phyloP scores from a whole-genome alignment of 2,329 filamentous ascomycete species.

The Hypoxylon sp. region DNA sequence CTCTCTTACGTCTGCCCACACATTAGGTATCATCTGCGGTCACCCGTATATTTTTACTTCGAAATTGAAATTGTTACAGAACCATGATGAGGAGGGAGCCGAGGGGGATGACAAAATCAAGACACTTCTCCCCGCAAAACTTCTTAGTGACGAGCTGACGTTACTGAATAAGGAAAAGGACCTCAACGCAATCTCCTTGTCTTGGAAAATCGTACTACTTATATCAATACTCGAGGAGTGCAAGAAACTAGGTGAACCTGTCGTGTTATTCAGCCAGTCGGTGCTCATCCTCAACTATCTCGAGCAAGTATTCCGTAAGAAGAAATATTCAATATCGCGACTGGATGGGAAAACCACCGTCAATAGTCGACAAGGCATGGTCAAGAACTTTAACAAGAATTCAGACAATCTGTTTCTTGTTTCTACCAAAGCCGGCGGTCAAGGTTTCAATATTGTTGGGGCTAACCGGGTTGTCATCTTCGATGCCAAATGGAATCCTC shows the following conservation, averaged over 20 bases:
- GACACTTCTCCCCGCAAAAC: slow-evolving; percentile 46
- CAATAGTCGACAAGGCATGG: slow-evolving; percentile 67
- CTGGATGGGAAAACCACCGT: slow-evolving; percentile 76
- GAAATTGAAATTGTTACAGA: neutral
- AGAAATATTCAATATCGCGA: slow-evolving; percentile 63
- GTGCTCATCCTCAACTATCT: slow-evolving; percentile 78
- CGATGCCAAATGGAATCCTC: slow-evolving; percentile 84
- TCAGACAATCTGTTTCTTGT: slow-evolving; percentile 76
- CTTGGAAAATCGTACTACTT: slow-evolving; percentile 77
- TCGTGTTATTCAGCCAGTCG: slow-evolving; percentile 83
- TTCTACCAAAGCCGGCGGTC: slow-evolving; percentile 83
- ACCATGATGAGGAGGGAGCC: neutral
- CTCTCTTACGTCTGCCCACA: slow-evolving; percentile 54
- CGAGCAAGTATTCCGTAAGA: slow-evolving; percentile 63
- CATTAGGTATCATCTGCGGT: slow-evolving; percentile 63
- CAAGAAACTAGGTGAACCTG: slow-evolving; percentile 72
- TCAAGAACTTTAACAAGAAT: slow-evolving; percentile 76
- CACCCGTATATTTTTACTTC: slow-evolving; percentile 62
- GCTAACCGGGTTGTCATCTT: slow-evolving; percentile 90
- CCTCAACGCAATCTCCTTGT: slow-evolving; percentile 63
- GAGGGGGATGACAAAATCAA: slow-evolving; percentile 33
- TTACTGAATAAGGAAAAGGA: slow-evolving; percentile 54
- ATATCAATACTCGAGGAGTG: slow-evolving; percentile 76
- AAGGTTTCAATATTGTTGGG: slow-evolving; percentile 84
- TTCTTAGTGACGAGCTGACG: slow-evolving; percentile 50